Evolutionary conservation across 1,284 basidiomycete species (phyloP).

Genomic region (Ganoderma resinaceum): DNA sequence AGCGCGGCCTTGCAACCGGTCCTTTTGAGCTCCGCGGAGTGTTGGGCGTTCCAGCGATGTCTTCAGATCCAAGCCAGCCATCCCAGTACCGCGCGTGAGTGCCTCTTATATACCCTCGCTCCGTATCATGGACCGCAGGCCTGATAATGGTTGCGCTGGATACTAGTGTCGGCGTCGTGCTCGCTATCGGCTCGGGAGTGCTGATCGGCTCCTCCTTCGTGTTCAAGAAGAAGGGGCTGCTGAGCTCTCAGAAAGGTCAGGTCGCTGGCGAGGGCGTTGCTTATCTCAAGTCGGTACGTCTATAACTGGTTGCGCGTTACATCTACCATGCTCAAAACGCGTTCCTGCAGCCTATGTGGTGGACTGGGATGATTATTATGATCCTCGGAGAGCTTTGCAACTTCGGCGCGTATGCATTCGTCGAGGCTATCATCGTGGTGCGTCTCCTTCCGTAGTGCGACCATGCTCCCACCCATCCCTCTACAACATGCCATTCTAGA

Average conservation of each 20-base stretch:
- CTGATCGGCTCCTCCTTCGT: conserved; percentile 68
- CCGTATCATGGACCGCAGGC: background rate
- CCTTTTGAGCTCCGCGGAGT: background rate
- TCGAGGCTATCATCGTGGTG: conserved; percentile 57
- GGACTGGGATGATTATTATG: conserved; percentile 58
- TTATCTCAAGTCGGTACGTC: conserved; percentile 61
- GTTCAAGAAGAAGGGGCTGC: conserved; percentile 66
- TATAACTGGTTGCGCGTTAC: background rate
- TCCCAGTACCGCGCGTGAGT: conserved; percentile 26
- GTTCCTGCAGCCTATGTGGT: conserved; percentile 52
- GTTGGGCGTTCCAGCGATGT: conserved; percentile 7
- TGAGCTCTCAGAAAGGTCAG: conserved; percentile 51
- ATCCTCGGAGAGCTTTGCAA: conserved; percentile 47
- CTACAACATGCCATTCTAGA: conserved; percentile 38
- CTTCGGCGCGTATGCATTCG: conserved; percentile 50
- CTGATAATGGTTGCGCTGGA: background rate
- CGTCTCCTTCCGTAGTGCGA: conserved; percentile 29
- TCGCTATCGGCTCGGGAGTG: conserved; percentile 63
- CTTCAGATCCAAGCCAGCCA: conserved; percentile 17
- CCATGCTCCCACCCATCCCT: background rate
- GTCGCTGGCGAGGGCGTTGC: conserved; percentile 68
- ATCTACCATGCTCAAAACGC: background rate
- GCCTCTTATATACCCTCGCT: background rate
- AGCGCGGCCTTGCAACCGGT: background rate
- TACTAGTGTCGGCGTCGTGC: conserved; percentile 36